Evolutionary conservation across 1,284 basidiomycete species (phyloP).

Genomic region (Microbotryum silenes-acaulis): DNA sequence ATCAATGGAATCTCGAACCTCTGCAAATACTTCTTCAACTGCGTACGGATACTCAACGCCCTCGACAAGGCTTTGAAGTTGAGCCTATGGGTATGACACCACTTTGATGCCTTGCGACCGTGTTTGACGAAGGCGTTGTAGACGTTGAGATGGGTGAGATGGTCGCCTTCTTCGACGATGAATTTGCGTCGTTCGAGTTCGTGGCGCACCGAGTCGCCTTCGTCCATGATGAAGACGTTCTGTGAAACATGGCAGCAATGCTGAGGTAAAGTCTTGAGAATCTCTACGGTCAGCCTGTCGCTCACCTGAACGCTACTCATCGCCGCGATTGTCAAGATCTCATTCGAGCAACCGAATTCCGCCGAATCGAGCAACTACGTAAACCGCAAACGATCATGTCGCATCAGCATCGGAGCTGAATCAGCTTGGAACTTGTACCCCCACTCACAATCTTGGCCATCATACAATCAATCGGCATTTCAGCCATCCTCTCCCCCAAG

Average conservation of each 20-base stretch:
- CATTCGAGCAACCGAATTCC: slow-evolving; percentile 77
- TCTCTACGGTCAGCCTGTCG: background rate
- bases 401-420: too few relatives aligned
- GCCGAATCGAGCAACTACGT: slow-evolving; percentile 72
- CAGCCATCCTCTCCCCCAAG: slow-evolving; percentile 50
- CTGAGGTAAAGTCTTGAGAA: background rate
- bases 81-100: slow-evolving; percentile 86
- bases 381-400: too few relatives aligned
- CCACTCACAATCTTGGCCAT: slow-evolving; percentile 50
- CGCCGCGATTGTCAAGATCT: slow-evolving; percentile 88
- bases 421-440: too few relatives aligned
- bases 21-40: slow-evolving; percentile 85
- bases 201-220: slow-evolving; percentile 74
- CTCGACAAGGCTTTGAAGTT: slow-evolving; percentile 88
- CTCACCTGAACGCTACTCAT: slow-evolving; percentile 82
- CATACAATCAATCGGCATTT: slow-evolving; percentile 51
- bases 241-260: slow-evolving; percentile 37
- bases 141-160: slow-evolving; percentile 80
- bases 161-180: slow-evolving; percentile 94
- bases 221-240: slow-evolving; percentile 80
- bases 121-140: slow-evolving; percentile 84
- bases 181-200: slow-evolving; percentile 89
- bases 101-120: slow-evolving; percentile 69
- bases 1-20: slow-evolving; percentile 69
- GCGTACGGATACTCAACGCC: slow-evolving; percentile 81